Base-by-base conservation (phyloP, 441 rosid genomes). In the Francoa sonchifolia region DNA sequence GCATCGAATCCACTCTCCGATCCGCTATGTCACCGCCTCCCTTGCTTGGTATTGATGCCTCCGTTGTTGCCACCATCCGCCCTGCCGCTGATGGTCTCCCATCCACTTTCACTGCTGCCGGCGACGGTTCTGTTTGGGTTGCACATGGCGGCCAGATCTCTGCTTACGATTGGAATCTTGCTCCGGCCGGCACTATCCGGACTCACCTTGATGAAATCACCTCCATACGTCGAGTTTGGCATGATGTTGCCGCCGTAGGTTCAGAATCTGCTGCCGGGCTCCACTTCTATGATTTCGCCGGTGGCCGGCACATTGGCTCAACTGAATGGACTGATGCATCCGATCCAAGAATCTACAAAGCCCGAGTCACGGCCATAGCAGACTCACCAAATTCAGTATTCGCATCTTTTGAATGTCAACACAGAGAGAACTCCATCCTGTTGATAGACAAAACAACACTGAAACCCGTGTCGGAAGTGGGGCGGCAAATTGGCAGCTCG, bases 71-170 rank as follows among this genome's bases (percentile, higher is more conserved):
- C 55, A 79, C 83, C 25, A 39, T 88, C 39, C 33, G 43, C 25
- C 95, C 94, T 0, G 76, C 90, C 1, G 52, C 82, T 0, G 94
- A 84, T 20, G 82, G 75, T 18, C 33, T 72, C 2, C 66, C 88
- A 1, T 73, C 97, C 22, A 52, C 78, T 28, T 74, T 79, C 59
- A 66, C 85, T 3, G 77, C 62, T 2, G 67, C 65, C 2, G 72
- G 54, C 6, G 94, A 82, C 15, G 86, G 80, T 23, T 84, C 94
- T 8, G 14, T 89, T 16, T 85, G 87, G 82, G 68, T 84, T 15
- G 94, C 92, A 14, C 97, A 89, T 46, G 95, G 95, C 0, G 97
- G 97, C 23, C 92, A 76, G 59, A 61, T 89, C 32, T 89, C 97
- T 11, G 53, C 71, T 27, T 89, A 81, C 52, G 95, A 89, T 46